phyloP scores from a whole-genome alignment of 768 basidiomycete genomes.

The Leucocoprinus sp. region DNA sequence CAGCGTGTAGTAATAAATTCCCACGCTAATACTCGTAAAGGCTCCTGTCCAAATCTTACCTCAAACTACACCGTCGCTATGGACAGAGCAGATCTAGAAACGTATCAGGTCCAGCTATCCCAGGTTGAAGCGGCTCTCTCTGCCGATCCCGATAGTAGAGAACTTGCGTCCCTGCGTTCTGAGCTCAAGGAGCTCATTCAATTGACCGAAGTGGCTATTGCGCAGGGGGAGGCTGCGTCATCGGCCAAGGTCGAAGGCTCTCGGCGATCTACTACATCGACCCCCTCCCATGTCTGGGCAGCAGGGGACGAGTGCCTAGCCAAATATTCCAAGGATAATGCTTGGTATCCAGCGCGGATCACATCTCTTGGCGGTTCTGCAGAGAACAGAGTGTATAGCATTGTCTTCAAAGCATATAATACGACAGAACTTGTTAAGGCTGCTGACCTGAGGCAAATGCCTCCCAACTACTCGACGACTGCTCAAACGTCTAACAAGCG shows the following conservation, averaged over 20 bases:
- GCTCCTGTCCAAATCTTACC: background rate
- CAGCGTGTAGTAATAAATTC: no score
- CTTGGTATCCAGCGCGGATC: slow-evolving; percentile 87
- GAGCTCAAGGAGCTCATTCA: slow-evolving; percentile 80
- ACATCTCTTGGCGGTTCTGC: slow-evolving; percentile 74
- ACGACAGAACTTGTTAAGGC: slow-evolving; percentile 79
- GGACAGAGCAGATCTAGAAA: slow-evolving; percentile 76
- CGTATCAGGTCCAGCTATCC: slow-evolving; percentile 84
- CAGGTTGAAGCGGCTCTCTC: slow-evolving; percentile 78
- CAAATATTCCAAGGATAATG: slow-evolving; percentile 77
- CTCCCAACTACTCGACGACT: slow-evolving; percentile 42
- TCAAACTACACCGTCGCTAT: slow-evolving; percentile 19
- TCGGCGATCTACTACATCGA: slow-evolving; percentile 24
- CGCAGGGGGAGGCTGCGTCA: slow-evolving; percentile 53
- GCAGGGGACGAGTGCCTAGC: slow-evolving; percentile 84
- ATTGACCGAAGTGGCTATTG: slow-evolving; percentile 65
- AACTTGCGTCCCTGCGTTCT: slow-evolving; percentile 63
- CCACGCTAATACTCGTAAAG: no score
- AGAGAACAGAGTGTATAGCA: slow-evolving; percentile 79
- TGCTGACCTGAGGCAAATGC: slow-evolving; percentile 61
- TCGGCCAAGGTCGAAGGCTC: slow-evolving; percentile 28
- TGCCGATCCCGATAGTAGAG: slow-evolving; percentile 65
- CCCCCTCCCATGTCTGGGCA: slow-evolving; percentile 51
- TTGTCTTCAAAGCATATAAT: slow-evolving; percentile 89
- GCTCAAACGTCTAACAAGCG: slow-evolving; percentile 55